Base-by-base conservation (phyloP, 768 basidiomycete species). In the Dictyophora rubrovolvata region DNA sequence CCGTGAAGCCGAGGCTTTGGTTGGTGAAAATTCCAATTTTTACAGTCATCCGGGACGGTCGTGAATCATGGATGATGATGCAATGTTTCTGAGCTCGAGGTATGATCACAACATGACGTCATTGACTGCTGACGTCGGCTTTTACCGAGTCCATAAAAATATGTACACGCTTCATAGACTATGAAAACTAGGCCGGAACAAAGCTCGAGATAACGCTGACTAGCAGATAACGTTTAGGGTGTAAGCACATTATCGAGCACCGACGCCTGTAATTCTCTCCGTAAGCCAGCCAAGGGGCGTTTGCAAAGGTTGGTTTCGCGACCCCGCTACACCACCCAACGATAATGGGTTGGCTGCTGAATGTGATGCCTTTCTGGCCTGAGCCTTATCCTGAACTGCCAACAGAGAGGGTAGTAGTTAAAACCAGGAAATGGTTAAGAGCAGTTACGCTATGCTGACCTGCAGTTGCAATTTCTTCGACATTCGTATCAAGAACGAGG, bases 401-500 rank as follows among this genome's bases (percentile, higher is more conserved):
- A 8, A 17, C 42, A 62, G 55, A 60, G 50, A 58, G 23, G 55
- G 3, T 5, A 54, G 2, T 20, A n/a, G 2, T 42, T 46, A 10
- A 33, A 42, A 22, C 34, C 1, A 6, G n/a, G 5, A 52, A 52
- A 11, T 5, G 11, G 20, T 23, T 37, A 17, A 23, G 22, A 48
- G 21, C 20, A 20, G 16, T 17, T n/a, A 49, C n/a, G 12, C 42
- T 42, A 48, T 49, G 69, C 83, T 55, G 64, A 90, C 90, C 82
- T 62, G 84, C 78, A 62, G 65, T 72, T 64, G 84, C 84, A 58
- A 93, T 93, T 67, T 90, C 89, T 56, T 89, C 88, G 22, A 92
- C 84, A 70, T 90, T 92, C 12, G 95, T 99, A 71, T 99, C 96
- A 48, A 98, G 77, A 9, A 98, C 96, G 37, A 98, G 77, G 5